Conservation (phyloP, 768 basidiomycete genomes). For the Calvatia gigantea region DNA sequence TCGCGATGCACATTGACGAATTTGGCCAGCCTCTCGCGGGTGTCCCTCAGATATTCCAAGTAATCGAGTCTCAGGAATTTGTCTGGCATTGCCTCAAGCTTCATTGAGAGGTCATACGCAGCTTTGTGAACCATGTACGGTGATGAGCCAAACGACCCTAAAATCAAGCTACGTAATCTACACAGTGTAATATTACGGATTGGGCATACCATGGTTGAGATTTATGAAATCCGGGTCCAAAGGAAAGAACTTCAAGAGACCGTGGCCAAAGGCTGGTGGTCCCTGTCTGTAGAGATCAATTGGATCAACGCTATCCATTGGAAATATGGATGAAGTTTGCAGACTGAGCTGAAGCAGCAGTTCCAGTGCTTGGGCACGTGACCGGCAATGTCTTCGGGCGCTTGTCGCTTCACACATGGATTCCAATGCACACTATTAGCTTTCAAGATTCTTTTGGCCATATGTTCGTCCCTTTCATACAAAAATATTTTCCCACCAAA, state of each 20-base stretch:
- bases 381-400: no score
- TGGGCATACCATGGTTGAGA: constrained; percentile 55
- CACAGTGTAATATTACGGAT: not conserved
- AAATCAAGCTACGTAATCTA: not conserved
- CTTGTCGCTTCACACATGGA: no score
- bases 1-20: constrained; percentile 47
- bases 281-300: not conserved
- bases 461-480: no score
- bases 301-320: constrained; percentile 4
- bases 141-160: constrained; percentile 59
- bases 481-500: no score
- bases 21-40: constrained; percentile 44
- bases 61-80: constrained; percentile 42
- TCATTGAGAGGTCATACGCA: constrained; percentile 34
- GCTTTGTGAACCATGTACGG: constrained; percentile 49
- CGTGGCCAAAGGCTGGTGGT: constrained; percentile 51
- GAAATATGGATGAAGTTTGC: no score
- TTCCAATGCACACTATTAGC: no score
- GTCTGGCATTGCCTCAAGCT: constrained; percentile 55
- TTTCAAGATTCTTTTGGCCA: no score
- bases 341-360: no score
- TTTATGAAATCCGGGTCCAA: constrained; percentile 60
- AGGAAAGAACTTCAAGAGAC: constrained; percentile 47
- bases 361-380: no score
- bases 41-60: constrained; percentile 30